Conservation (phyloP, 2,329 filamentous ascomycete species). For the Sclerotinia nivalis region DNA sequence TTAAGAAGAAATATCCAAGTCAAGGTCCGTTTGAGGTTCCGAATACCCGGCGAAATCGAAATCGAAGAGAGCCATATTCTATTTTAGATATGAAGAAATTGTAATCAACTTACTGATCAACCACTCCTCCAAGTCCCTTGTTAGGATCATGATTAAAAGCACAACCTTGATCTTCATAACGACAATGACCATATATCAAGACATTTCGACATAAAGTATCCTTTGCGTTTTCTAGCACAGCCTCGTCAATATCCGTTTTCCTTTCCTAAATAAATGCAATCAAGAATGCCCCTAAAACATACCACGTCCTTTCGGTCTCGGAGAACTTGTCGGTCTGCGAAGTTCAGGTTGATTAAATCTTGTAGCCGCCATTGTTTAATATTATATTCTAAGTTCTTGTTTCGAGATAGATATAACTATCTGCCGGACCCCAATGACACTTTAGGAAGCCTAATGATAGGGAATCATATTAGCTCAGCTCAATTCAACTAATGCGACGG, state of each 20-base stretch:
- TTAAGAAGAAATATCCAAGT: neutral
- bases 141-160: conserved; percentile 84
- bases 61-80: neutral
- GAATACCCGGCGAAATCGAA: neutral
- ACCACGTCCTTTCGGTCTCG: conserved; percentile 58
- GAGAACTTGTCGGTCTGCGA: conserved; percentile 51
- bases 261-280: conserved; percentile 1
- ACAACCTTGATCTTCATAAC: conserved; percentile 86
- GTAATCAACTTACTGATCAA: conserved; percentile 51
- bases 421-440: conserved; percentile 39
- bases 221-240: conserved; percentile 67
- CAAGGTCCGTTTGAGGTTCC: neutral
- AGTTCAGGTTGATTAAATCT: conserved; percentile 40
- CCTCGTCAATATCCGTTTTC: conserved; percentile 30
- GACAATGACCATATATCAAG: conserved; percentile 88
- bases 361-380: conserved; percentile 37
- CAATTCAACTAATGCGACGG: neutral
- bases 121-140: conserved; percentile 52
- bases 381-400: conserved; percentile 23
- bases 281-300: conserved; percentile 34
- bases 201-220: conserved; percentile 92
- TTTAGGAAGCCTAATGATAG: conserved; percentile 35
- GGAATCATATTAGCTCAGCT: conserved; percentile 27
- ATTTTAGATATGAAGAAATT: conserved; percentile 8
- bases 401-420: conserved; percentile 35